These are phyloP conservation scores for Vitis hybrid DNA, from an alignment of 177 flowering plant species.

Conservation along the genomic window DNA sequence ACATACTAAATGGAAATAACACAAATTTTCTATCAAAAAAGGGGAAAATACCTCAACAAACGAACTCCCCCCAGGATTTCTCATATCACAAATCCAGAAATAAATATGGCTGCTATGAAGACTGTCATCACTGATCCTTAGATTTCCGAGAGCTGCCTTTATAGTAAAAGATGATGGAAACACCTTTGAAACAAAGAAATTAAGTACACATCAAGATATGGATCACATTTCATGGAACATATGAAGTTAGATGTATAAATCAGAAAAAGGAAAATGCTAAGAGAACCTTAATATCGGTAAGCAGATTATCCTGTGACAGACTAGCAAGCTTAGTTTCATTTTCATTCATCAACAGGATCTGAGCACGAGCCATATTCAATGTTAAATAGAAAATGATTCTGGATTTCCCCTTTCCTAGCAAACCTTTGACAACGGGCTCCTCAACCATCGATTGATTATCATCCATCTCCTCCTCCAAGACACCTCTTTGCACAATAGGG, in stretches of 20 bases:
- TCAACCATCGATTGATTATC: conserved; percentile 31
- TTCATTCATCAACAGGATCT: conserved; percentile 83
- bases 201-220: not conserved
- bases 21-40: no score
- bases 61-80: conserved; percentile 92
- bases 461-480: conserved; percentile 23
- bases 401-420: conserved; percentile 91
- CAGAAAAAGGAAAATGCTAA: not conserved
- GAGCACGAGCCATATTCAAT: conserved; percentile 84
- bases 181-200: conserved; percentile 45
- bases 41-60: conserved; percentile 80
- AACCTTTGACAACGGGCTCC: conserved; percentile 67
- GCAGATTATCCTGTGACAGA: conserved; percentile 81
- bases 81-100: conserved; percentile 97
- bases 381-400: conserved; percentile 68
- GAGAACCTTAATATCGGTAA: conserved; percentile 79
- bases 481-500: conserved; percentile 26
- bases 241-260: not conserved
- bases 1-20: no score
- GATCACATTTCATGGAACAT: not conserved
- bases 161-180: conserved; percentile 91
- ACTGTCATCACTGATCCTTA: conserved; percentile 87
- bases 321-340: conserved; percentile 79
- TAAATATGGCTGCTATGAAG: conserved; percentile 66
- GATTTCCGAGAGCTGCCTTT: conserved; percentile 87